Evolutionary conservation across 2,329 filamentous ascomycete genomes (phyloP), one percentile per base, ranked within the genome.

Genomic region (Xylaria sp.): DNA sequence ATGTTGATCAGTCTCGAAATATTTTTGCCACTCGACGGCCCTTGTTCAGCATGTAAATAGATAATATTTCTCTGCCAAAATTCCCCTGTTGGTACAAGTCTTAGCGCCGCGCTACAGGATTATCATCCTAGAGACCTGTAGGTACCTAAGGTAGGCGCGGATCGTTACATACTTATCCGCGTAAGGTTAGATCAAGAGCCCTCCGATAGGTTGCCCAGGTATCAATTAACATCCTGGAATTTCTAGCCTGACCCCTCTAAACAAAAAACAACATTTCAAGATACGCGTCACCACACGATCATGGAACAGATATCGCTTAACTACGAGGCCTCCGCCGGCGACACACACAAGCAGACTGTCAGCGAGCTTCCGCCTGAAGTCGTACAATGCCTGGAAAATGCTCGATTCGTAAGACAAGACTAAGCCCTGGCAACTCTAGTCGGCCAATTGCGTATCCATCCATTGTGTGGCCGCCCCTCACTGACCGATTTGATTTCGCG

Each of bases 361-460:
- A 85, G 86, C 67, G 87, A 87, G 9, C 87, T 98, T 2, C 96
- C 96, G 0, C 84, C 87, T 3, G 94, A 98, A 81, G 96, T 98
- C 25, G 88, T 96, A 13, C 91, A 94, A 76, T 98, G 94, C 79
- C 89, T 99, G 28, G 91, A 97, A 79, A 98, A 98, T 83, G 94
- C 95, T 59, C 91, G 95, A 76, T 99, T 98, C 83, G 94, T 97
- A 88, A 76, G 87, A 83, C 64, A 88, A 76, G 87, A 83, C 64
- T 39, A 70, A 54, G 37, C 25, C 39, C 55, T 57, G 23, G 52
- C 66, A 68, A 68, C 72, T 72, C 72, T 72, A 70, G 73, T 65
- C 28, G 28, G 28, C 2, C 28, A 28, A 4, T 28, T 28, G 28
- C 60, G 32, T 39, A 12, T 37, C 61, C 44, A 28, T 52, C 20